Evolutionary conservation across 208 protist species (phyloP).

Genomic region (Crithidia expoeki): DNA sequence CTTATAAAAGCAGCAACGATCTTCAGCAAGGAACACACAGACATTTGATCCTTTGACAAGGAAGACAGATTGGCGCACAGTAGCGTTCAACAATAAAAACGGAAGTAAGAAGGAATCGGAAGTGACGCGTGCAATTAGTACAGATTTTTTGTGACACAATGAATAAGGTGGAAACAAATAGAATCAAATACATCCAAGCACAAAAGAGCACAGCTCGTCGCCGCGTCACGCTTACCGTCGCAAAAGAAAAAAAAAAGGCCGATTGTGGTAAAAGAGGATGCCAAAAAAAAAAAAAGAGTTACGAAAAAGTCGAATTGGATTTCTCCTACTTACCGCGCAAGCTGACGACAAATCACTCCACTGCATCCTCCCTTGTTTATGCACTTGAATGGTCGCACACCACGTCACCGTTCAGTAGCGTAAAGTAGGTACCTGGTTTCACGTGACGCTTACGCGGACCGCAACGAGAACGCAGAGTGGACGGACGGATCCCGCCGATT

Average conservation of each 20-base stretch:
- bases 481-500: constrained; percentile 24
- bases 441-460: constrained; percentile 27
- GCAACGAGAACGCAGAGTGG: constrained; percentile 47
- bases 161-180: background rate
- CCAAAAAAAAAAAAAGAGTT: constrained; percentile 23
- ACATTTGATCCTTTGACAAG: background rate
- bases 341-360: background rate
- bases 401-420: no score
- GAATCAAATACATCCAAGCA: background rate
- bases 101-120: background rate
- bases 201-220: background rate
- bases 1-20: constrained; percentile 17
- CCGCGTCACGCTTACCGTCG: background rate
- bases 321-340: background rate
- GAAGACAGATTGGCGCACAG: constrained; percentile 1
- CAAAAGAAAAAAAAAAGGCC: background rate
- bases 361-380: no score
- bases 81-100: constrained; percentile 15
- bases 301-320: background rate
- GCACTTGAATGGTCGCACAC: no score
- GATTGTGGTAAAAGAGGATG: background rate
- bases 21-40: background rate
- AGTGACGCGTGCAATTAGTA: background rate
- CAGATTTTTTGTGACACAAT: background rate
- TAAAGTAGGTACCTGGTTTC: background rate